Base-by-base conservation (phyloP, 345 rosid species). In the Hypericum androsaemum region DNA sequence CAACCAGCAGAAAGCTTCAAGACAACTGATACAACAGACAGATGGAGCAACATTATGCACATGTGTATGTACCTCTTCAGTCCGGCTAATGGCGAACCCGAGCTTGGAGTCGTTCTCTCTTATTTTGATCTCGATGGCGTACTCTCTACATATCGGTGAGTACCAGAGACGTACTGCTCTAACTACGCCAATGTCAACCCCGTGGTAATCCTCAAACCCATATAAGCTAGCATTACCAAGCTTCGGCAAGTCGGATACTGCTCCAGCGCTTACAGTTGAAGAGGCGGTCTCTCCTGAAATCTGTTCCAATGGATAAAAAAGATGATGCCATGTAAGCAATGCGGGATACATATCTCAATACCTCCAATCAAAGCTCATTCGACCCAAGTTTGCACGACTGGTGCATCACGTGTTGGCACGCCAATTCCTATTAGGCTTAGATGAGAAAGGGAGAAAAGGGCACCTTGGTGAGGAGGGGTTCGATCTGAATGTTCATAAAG, bases 151-250 rank as follows among this genome's bases (percentile, higher is more conserved):
- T 5, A 78, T 65, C 15, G 98, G 94, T 46, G 88, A 78, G 46
- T 66, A 92, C 98, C 98, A 92, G 6, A 92, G 88, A 49, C 98
- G 78, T 54, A 83, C 90, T 5, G 96, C 94, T 71, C 96, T 78
- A 17, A 92, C 96, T 14, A 92, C 95, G 46, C 98, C 98, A 28
- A 92, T 76, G 76, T 92, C 98, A 42, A 92, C 88, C 40, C 96
- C 96, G 14, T 92, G 98, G 62, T 88, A 92, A 65, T 92, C 98
- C 79, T 92, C 98, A 43, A 92, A 92, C n/a, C 98, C 98, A 40
- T 92, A 92, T 7, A 92, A 65, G 63, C 94, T 92, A 5, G 69
- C 88, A 47, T 77, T 77, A 43, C 88, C 89, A 5, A 85, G 75
- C 54, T 80, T 81, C 0, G 96, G 75, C 43, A 88, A 53, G 70